phyloP scores from a whole-genome alignment of 2,329 filamentous ascomycete species.

The Trichoderma guizhouense region DNA sequence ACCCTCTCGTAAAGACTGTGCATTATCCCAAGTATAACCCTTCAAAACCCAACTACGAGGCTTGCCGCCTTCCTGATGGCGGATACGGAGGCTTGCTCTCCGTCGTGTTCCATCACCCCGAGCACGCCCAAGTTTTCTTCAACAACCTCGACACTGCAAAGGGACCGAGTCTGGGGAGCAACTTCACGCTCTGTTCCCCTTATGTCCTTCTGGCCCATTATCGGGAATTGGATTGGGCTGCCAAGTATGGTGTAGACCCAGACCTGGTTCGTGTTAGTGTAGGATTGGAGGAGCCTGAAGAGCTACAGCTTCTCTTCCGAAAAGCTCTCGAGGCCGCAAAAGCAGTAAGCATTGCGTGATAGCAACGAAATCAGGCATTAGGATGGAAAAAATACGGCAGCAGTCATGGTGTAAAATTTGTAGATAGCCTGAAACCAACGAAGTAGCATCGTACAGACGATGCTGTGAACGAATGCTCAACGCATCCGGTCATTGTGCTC shows the following conservation, averaged over 20 bases:
- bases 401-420: neutral
- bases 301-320: conserved; percentile 62
- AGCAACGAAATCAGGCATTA: neutral
- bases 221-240: conserved; percentile 86
- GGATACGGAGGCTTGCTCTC: conserved; percentile 91
- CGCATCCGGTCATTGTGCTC: neutral
- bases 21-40: conserved; percentile 83
- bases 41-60: conserved; percentile 72
- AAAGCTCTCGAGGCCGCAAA: conserved; percentile 63
- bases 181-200: conserved; percentile 89
- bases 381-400: neutral
- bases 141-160: conserved; percentile 85
- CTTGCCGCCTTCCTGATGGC: conserved; percentile 66
- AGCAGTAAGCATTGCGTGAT: neutral
- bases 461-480: neutral
- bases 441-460: neutral
- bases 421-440: neutral
- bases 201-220: conserved; percentile 94
- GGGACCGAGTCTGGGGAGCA: conserved; percentile 91
- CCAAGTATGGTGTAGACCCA: conserved; percentile 73
- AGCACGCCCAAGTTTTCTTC: conserved; percentile 76
- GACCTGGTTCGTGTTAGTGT: conserved; percentile 84
- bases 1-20: conserved; percentile 66
- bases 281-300: conserved; percentile 74
- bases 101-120: conserved; percentile 68